phyloP scores from a whole-genome alignment of 202 grass and related monocot species.

The Setaria viridis region DNA sequence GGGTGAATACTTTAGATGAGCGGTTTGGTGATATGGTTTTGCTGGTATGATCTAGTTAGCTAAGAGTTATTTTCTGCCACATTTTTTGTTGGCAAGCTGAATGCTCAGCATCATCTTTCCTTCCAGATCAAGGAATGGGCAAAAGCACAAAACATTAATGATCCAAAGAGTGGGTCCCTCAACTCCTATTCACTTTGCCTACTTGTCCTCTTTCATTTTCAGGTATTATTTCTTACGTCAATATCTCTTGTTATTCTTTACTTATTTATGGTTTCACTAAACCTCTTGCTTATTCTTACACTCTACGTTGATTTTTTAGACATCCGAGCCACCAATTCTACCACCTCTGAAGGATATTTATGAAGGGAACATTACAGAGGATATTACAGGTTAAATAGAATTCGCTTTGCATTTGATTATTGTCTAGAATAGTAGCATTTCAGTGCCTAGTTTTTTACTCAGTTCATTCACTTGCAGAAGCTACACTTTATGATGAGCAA shows the following conservation, averaged over 20 bases:
- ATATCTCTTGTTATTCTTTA: background rate
- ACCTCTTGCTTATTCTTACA: constrained; percentile 8
- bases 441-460: constrained; percentile 35
- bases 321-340: constrained; percentile 77
- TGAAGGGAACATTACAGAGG: constrained; percentile 68
- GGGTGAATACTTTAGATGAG: constrained; percentile 75
- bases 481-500: constrained; percentile 44
- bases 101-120: constrained; percentile 39
- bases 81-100: constrained; percentile 33
- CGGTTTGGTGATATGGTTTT: constrained; percentile 94
- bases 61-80: constrained; percentile 21
- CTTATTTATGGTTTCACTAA: constrained; percentile 22
- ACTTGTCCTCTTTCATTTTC: constrained; percentile 92
- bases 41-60: constrained; percentile 60
- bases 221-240: constrained; percentile 64
- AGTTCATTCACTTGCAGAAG: constrained; percentile 54
- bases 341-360: constrained; percentile 84
- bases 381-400: constrained; percentile 65
- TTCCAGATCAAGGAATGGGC: constrained; percentile 98
- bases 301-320: constrained; percentile 49
- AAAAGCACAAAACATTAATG: constrained; percentile 93
- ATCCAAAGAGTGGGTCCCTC: constrained; percentile 81
- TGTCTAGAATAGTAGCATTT: constrained; percentile 6
- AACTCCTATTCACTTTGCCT: constrained; percentile 96
- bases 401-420: constrained; percentile 26